Conservation (phyloP, 257 asterid species). For the Primulina tabacum region DNA sequence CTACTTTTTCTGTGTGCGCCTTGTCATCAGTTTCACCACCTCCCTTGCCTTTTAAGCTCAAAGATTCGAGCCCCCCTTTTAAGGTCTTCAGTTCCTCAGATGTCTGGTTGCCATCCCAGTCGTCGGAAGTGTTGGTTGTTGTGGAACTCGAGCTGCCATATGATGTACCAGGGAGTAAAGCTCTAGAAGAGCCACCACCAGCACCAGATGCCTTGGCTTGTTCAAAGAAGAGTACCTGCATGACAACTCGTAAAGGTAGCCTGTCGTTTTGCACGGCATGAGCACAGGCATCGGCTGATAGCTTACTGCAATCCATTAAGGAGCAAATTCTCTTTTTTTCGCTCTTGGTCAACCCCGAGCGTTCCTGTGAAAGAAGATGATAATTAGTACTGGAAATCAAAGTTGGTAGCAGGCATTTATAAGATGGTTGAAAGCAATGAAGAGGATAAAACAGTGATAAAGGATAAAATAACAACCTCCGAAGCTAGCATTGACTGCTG, state of each 20-base stretch:
- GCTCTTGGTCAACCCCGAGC: constrained; percentile 59
- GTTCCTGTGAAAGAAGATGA: constrained; percentile 48
- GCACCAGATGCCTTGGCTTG: constrained; percentile 50
- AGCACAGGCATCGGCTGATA: constrained; percentile 67
- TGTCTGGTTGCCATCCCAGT: constrained; percentile 66
- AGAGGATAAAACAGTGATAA: not conserved
- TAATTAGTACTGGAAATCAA: not conserved
- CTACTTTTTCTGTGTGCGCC: constrained; percentile 36
- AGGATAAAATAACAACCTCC: not conserved
- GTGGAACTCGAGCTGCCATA: constrained; percentile 74
- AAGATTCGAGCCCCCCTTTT: constrained; percentile 53
- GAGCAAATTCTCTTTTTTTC: constrained; percentile 71
- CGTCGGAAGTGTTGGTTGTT: constrained; percentile 78
- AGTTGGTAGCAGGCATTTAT: not conserved
- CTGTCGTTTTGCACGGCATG: constrained; percentile 87
- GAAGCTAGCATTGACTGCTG: not conserved
- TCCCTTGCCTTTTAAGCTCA: constrained; percentile 44
- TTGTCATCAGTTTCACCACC: constrained; percentile 28
- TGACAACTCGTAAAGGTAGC: constrained; percentile 68
- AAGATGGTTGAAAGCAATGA: not conserved
- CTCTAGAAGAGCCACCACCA: constrained; percentile 43
- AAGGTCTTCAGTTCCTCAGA: constrained; percentile 69
- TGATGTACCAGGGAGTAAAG: constrained; percentile 50
- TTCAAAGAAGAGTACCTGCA: constrained; percentile 84
- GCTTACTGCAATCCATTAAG: constrained; percentile 73